phyloP scores from a whole-genome alignment of 805 yeast genomes.

The Ascoidea rubescens region DNA sequence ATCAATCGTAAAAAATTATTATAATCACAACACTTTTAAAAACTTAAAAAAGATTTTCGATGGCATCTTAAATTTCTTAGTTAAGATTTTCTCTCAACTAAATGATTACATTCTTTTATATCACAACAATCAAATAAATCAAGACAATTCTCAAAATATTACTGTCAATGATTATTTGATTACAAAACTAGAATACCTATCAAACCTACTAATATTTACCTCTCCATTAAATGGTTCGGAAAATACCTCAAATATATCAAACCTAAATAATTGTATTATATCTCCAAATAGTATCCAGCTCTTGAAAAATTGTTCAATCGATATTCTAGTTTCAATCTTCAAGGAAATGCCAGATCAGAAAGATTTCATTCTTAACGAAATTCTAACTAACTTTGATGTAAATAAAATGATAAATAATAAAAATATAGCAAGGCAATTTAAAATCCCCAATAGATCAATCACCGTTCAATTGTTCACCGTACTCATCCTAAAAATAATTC shows the following conservation, averaged over 20 bases:
- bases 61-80: background rate
- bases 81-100: background rate
- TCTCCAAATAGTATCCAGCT: slow-evolving; percentile 6
- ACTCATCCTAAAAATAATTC: slow-evolving; percentile 30
- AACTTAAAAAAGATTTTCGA: slow-evolving; percentile 1
- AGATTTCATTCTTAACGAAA: slow-evolving; percentile 44
- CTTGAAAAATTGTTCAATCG: slow-evolving; percentile 13
- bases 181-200: slow-evolving; percentile 45
- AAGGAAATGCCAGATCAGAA: slow-evolving; percentile 34
- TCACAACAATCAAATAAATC: background rate
- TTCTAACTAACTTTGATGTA: slow-evolving; percentile 32
- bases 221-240: slow-evolving; percentile 9
- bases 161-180: slow-evolving; percentile 34
- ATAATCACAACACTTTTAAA: background rate
- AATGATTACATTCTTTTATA: slow-evolving; percentile 8
- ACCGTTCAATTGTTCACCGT: slow-evolving; percentile 35
- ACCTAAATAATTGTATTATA: slow-evolving; percentile 13
- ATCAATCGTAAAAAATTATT: background rate
- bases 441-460: slow-evolving; percentile 26
- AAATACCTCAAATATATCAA: slow-evolving; percentile 6
- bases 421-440: slow-evolving; percentile 26
- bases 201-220: slow-evolving; percentile 26
- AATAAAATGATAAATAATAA: slow-evolving; percentile 31
- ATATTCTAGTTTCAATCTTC: slow-evolving; percentile 25
- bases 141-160: background rate